Evolutionary conservation across 2,329 filamentous ascomycete genomes (phyloP).

Genomic region (Aspergillus udagawae): DNA sequence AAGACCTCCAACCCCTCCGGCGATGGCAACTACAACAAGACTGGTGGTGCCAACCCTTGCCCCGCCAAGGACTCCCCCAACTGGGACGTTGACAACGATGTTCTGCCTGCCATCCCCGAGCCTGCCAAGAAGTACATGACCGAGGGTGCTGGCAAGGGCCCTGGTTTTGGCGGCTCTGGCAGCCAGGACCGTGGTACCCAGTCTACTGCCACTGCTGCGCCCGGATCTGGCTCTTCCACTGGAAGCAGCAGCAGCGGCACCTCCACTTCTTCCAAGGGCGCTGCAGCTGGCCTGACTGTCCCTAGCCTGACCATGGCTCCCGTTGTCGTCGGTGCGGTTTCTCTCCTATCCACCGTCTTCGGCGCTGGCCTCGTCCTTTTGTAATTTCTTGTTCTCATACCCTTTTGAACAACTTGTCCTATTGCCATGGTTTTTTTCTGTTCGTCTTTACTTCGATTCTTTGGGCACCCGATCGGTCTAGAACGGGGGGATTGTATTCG

Average conservation of each 20-base stretch:
- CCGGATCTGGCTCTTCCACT: conserved; percentile 45
- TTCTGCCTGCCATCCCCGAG: conserved; percentile 55
- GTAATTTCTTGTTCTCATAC: conserved; percentile 18
- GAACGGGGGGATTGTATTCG: conserved; percentile 1
- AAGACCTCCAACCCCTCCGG: conserved; percentile 51
- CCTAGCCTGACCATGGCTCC: conserved; percentile 49
- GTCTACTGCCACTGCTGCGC: conserved; percentile 46
- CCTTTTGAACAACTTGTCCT: conserved; percentile 6
- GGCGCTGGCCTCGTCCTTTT: conserved; percentile 44
- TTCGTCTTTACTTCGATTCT: conserved; percentile 2
- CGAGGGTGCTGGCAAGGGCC: conserved; percentile 54
- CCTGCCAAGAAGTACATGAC: conserved; percentile 55
- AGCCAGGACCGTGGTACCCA: conserved; percentile 53
- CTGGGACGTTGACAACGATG: conserved; percentile 54
- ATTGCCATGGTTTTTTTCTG: conserved; percentile 10
- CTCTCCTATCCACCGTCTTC: conserved; percentile 51
- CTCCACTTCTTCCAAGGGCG: conserved; percentile 34
- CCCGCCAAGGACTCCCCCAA: conserved; percentile 48
- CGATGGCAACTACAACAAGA: conserved; percentile 57
- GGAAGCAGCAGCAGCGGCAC: conserved; percentile 11
- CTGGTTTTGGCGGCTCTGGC: conserved; percentile 53
- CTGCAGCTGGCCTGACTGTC: conserved; percentile 42
- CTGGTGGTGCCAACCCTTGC: conserved; percentile 51
- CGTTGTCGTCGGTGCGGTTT: conserved; percentile 48
- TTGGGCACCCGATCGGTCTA: conserved; percentile 1